Conservation (phyloP, 2,329 filamentous ascomycete species). For the Cephalotrichum gorgonifer region DNA sequence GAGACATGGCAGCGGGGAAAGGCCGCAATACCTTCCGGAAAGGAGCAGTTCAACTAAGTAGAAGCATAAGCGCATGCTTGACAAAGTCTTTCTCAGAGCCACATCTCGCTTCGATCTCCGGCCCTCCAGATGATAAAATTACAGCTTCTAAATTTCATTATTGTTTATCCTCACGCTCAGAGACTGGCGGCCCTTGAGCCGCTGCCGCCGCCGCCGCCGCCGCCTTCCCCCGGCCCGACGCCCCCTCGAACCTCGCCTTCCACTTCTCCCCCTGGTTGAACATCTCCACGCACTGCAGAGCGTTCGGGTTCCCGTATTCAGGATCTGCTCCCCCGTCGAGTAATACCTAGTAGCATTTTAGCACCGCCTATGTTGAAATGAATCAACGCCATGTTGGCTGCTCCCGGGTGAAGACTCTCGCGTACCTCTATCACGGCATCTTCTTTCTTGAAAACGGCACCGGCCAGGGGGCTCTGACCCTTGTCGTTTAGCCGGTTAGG, state of each 20-base stretch:
- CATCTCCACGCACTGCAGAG: conserved; percentile 35
- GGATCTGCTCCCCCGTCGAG: conserved; percentile 44
- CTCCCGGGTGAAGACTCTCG: background rate
- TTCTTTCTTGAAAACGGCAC: conserved; percentile 64
- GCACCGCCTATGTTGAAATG: background rate
- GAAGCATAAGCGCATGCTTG: no score
- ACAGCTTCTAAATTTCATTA: no score
- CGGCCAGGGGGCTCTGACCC: conserved; percentile 59
- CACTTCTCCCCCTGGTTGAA: conserved; percentile 43
- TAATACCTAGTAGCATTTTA: conserved; percentile 23
- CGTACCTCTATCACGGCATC: conserved; percentile 49
- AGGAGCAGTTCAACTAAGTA: no score
- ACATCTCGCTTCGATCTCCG: no score
- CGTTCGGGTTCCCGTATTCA: conserved; percentile 15
- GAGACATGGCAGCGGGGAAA: no score
- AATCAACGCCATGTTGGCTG: background rate
- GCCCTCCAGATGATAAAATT: no score
- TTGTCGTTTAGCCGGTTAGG: conserved; percentile 58
- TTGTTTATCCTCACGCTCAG: no score
- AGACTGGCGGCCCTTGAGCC: no score
- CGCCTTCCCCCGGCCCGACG: conserved; percentile 35
- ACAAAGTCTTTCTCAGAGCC: no score
- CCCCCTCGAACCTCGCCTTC: conserved; percentile 36
- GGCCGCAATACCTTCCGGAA: no score
- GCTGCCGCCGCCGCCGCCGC: no score